Conservation (phyloP, 129 eudicot genomes). For the Lonicera japonica region DNA sequence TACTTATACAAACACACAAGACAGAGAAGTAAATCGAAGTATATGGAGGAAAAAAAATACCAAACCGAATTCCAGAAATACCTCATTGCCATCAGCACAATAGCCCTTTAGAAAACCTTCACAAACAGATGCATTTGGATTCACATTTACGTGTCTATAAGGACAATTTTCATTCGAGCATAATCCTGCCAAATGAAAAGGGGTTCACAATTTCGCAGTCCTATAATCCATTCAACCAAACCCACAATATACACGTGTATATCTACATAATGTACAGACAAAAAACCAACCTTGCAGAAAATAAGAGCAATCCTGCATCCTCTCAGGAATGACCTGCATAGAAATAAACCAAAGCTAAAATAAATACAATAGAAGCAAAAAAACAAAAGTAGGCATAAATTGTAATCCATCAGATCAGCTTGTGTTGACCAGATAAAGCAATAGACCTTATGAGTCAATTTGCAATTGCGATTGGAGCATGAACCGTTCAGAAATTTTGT, state of each 20-base stretch:
- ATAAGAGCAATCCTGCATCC: constrained; percentile 97
- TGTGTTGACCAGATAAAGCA: constrained; percentile 6
- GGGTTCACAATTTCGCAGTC: constrained; percentile 12
- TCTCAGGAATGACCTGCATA: constrained; percentile 89
- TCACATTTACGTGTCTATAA: constrained; percentile 85
- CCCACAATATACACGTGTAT: too few relatives aligned
- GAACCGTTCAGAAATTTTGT: constrained; percentile 77
- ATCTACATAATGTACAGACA: background rate
- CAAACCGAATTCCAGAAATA: constrained; percentile 40
- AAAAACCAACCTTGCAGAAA: constrained; percentile 69
- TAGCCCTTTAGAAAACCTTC: constrained; percentile 90
- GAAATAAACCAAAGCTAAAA: constrained; percentile 19
- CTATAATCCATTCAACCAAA: constrained; percentile 1
- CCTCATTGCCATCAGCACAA: constrained; percentile 97
- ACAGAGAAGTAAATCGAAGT: too few relatives aligned
- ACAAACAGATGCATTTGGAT: constrained; percentile 66
- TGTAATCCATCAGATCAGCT: background rate
- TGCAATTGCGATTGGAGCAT: constrained; percentile 68
- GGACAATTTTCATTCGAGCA: constrained; percentile 84
- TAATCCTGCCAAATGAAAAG: constrained; percentile 47
- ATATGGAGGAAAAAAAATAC: too few relatives aligned
- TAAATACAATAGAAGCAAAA: constrained; percentile 5
- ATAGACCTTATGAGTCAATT: constrained; percentile 83
- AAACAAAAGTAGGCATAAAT: background rate
- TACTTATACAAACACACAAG: too few relatives aligned